These are phyloP conservation scores for Pelargonium hybrid DNA, from an alignment of 441 rosid genomes.

Conservation along the genomic window DNA sequence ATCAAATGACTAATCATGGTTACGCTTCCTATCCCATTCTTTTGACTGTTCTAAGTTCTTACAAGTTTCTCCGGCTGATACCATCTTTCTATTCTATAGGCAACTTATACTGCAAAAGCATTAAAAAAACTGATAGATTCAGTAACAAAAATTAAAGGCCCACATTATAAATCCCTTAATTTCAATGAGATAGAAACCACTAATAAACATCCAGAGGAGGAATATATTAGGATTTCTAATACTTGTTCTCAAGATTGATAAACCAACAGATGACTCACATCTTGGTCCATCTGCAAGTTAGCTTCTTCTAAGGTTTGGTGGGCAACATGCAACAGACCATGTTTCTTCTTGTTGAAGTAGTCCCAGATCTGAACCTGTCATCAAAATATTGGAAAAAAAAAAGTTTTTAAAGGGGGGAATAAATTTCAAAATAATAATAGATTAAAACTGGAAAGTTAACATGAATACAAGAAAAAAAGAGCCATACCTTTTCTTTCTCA, in stretches of 20 bases:
- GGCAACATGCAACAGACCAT: neutral
- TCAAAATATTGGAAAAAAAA: neutral
- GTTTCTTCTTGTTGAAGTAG: conserved; percentile 16
- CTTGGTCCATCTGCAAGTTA: conserved; percentile 23
- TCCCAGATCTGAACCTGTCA: conserved; percentile 23
- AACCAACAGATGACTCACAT: conserved; percentile 15
- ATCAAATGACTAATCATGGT: neutral
- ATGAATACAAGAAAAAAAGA: neutral
- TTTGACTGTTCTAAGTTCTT: neutral
- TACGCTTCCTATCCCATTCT: neutral
- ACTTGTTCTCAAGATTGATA: too few species aligned
- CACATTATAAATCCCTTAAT: neutral
- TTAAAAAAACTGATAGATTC: neutral
- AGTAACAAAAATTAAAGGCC: neutral
- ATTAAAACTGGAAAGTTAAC: neutral
- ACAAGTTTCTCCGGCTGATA: neutral
- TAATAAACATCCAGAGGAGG: too few species aligned
- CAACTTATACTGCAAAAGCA: neutral
- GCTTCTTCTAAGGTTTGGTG: conserved; percentile 20
- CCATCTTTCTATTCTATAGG: neutral
- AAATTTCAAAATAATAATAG: neutral
- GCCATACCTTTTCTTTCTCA: conserved; percentile 16
- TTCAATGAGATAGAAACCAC: neutral
- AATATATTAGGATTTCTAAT: neutral
- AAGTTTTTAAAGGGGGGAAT: neutral